Percentiles rank a stretch among this genome's conserved stretches.
These are phyloP conservation scores for Farysia itapuensis DNA, from an alignment of 1,284 basidiomycete species.

Conservation along the genomic window DNA sequence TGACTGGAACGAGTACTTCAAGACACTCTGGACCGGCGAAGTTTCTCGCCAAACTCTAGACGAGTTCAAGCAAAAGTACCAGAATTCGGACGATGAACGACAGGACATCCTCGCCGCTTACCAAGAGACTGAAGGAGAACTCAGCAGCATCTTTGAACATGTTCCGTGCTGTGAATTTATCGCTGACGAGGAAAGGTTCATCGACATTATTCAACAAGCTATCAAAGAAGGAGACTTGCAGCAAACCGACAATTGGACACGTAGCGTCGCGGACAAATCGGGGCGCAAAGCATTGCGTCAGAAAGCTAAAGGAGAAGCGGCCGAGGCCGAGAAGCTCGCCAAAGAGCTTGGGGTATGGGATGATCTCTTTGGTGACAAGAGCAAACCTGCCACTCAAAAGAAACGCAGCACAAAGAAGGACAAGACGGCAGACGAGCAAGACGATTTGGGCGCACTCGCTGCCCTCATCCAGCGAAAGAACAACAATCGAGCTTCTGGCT, in stretches of 20 bases:
- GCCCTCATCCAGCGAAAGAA: slow-evolving; percentile 44
- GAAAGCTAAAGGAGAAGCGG: slow-evolving; percentile 43
- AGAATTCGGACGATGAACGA: slow-evolving; percentile 52
- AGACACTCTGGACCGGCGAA: slow-evolving; percentile 55
- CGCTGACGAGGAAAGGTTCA: slow-evolving; percentile 44
- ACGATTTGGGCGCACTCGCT: slow-evolving; percentile 39
- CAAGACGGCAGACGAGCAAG: slow-evolving; percentile 7
- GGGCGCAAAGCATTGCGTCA: slow-evolving; percentile 31
- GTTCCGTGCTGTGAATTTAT: slow-evolving; percentile 55
- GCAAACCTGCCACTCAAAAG: slow-evolving; percentile 1
- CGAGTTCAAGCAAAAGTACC: slow-evolving; percentile 53
- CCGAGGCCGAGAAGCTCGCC: slow-evolving; percentile 49
- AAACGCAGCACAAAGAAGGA: slow-evolving; percentile 14
- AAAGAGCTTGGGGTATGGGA: slow-evolving; percentile 58
- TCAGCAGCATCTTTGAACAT: slow-evolving; percentile 46
- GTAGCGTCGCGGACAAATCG: slow-evolving; percentile 26
- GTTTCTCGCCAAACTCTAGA: slow-evolving; percentile 49
- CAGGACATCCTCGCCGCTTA: slow-evolving; percentile 53
- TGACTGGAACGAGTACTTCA: slow-evolving; percentile 60
- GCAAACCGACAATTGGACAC: slow-evolving; percentile 20
- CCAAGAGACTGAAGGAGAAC: slow-evolving; percentile 33
- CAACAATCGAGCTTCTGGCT: slow-evolving; percentile 28
- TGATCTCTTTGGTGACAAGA: slow-evolving; percentile 42
- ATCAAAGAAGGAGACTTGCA: slow-evolving; percentile 39
- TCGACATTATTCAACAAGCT: slow-evolving; percentile 39